Conservation (phyloP, 2,329 filamentous ascomycete genomes). For the Ophiocordyceps australis region DNA sequence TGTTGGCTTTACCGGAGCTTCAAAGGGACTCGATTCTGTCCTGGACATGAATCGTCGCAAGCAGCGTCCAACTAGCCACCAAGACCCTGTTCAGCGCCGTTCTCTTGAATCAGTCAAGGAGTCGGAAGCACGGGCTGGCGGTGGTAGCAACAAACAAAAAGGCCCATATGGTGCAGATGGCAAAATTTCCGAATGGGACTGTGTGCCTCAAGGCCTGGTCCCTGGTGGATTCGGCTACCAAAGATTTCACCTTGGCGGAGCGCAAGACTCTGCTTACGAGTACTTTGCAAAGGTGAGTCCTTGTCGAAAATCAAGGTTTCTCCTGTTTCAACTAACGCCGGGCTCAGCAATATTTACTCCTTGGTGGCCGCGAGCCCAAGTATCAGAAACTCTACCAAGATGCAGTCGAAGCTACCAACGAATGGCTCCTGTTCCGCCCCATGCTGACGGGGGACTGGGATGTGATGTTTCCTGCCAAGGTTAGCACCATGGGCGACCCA, state of each 20-base stretch:
- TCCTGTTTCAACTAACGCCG: conserved; percentile 5
- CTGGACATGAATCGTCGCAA: conserved; percentile 1
- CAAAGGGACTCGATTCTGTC: not conserved
- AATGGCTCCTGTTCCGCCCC: conserved; percentile 61
- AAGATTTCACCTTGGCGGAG: conserved; percentile 41
- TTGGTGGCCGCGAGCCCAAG: conserved; percentile 55
- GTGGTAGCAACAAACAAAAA: not conserved
- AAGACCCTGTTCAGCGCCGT: no score
- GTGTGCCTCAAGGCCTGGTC: conserved; percentile 40
- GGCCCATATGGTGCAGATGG: conserved; percentile 17
- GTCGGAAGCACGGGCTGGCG: no score
- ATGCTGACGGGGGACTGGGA: conserved; percentile 51
- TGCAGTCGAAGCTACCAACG: conserved; percentile 47
- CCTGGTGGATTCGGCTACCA: conserved; percentile 24
- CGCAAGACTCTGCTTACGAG: conserved; percentile 53
- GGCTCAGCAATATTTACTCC: conserved; percentile 44
- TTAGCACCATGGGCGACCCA: conserved; percentile 25
- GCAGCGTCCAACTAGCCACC: no score
- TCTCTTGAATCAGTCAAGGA: no score
- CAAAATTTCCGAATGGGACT: conserved; percentile 22
- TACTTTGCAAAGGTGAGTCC: conserved; percentile 42
- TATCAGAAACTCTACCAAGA: conserved; percentile 58
- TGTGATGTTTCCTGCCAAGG: conserved; percentile 55
- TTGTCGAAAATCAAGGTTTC: not conserved
- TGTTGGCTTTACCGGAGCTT: conserved; percentile 7